Evolutionary conservation across 257 asterid species (phyloP).

Genomic region (Capsicum baccatum): DNA sequence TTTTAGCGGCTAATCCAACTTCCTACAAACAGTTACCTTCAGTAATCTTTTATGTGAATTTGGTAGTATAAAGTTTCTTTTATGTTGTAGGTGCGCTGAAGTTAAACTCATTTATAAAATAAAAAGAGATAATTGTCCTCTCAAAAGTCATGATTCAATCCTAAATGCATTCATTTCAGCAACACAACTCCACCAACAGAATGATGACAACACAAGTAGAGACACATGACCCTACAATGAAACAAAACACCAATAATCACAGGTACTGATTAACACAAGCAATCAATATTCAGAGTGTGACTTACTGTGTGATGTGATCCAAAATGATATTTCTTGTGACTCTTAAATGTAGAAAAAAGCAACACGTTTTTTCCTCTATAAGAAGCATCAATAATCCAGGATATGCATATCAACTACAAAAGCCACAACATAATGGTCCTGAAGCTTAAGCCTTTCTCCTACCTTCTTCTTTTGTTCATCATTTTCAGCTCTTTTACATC

Average conservation of each 20-base stretch:
- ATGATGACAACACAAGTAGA: background rate
- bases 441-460: constrained; percentile 36
- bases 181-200: constrained; percentile 4
- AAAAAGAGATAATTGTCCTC: background rate
- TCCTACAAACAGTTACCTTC: background rate
- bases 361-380: constrained; percentile 35
- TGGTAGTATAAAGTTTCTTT: background rate
- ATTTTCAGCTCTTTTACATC: constrained; percentile 38
- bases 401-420: background rate
- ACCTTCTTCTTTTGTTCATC: constrained; percentile 44
- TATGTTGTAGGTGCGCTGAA: background rate
- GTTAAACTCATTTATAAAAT: background rate
- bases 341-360: constrained; percentile 49
- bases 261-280: constrained; percentile 15
- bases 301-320: background rate
- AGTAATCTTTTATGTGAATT: background rate
- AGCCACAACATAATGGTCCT: constrained; percentile 41
- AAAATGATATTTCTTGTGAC: constrained; percentile 43
- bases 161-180: constrained; percentile 14
- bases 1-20: background rate
- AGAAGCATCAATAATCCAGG: constrained; percentile 30
- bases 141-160: constrained; percentile 1
- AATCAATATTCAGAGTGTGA: constrained; percentile 32
- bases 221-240: background rate
- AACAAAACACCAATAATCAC: constrained; percentile 13